Percentiles rank a stretch among this genome's conserved stretches.
These are phyloP conservation scores for Verticillium klebahnii DNA, from an alignment of 2,329 filamentous ascomycete genomes.

Conservation along the genomic window DNA sequence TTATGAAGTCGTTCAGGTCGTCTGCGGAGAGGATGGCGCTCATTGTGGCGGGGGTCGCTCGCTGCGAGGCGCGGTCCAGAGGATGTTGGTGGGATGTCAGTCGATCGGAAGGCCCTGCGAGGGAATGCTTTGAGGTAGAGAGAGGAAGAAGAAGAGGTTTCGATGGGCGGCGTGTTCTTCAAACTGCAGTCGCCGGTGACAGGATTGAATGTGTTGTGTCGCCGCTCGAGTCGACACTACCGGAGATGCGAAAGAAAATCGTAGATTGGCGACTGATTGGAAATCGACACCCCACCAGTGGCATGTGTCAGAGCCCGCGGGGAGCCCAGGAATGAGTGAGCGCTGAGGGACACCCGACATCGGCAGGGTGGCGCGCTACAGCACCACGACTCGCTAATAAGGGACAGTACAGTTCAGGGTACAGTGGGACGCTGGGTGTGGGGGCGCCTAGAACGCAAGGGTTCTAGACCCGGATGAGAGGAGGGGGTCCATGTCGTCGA, in stretches of 20 bases:
- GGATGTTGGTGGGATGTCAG: not conserved
- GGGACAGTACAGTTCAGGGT: no score
- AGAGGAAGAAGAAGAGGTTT: not conserved
- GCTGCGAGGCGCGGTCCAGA: not conserved
- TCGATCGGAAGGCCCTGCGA: not conserved
- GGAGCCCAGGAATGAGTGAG: not conserved
- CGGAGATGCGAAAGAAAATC: constrained; percentile 12
- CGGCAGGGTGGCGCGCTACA: not conserved
- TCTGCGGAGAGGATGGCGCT: constrained; percentile 95
- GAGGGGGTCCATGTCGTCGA: no score
- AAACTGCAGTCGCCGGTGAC: not conserved
- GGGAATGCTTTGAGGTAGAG: not conserved
- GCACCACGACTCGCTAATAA: no score
- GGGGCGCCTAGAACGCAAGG: no score
- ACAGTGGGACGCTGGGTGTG: no score
- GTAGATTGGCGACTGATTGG: constrained; percentile 8
- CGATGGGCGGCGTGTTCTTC: not conserved
- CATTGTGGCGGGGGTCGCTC: constrained; percentile 51
- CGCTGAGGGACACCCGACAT: not conserved
- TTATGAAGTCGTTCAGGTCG: constrained; percentile 98
- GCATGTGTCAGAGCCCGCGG: not conserved
- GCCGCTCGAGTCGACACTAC: not conserved
- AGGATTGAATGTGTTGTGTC: not conserved
- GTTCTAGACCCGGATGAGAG: no score
- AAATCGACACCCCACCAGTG: constrained; percentile 14